phyloP scores from a whole-genome alignment of 108 stramenopile species.

The Parmales sp. region DNA sequence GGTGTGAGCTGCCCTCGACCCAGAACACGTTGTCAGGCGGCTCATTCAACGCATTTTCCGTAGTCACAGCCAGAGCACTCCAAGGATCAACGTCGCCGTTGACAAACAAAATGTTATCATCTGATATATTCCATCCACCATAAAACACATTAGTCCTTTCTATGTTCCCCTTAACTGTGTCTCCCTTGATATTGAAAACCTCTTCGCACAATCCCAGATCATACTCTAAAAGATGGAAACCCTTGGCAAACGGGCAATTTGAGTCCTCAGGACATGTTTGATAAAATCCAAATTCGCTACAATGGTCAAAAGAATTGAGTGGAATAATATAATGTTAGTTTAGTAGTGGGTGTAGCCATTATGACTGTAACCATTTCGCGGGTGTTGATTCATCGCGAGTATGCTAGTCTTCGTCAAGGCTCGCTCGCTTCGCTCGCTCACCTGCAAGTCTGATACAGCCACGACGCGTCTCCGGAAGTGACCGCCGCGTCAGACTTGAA shows the following conservation, averaged over 20 bases:
- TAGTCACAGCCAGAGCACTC: slow-evolving; percentile 47
- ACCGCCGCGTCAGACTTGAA: neutral
- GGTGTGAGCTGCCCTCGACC: slow-evolving; percentile 64
- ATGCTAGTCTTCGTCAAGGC: too few species aligned
- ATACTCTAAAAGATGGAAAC: slow-evolving; percentile 50
- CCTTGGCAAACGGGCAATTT: slow-evolving; percentile 68
- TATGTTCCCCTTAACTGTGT: slow-evolving; percentile 45
- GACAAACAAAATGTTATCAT: slow-evolving; percentile 56
- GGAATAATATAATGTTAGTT: too few species aligned
- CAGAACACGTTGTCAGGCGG: slow-evolving; percentile 20
- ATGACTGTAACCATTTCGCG: too few species aligned
- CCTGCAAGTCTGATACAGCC: slow-evolving; percentile 92
- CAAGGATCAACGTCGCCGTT: slow-evolving; percentile 92
- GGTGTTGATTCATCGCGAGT: too few species aligned
- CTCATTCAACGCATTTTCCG: slow-evolving; percentile 15
- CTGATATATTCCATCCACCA: slow-evolving; percentile 54
- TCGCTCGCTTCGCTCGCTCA: too few species aligned
- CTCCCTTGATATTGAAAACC: slow-evolving; percentile 49
- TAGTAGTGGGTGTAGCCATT: too few species aligned
- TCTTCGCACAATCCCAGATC: slow-evolving; percentile 62
- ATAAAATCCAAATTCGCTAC: slow-evolving; percentile 90
- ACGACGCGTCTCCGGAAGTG: slow-evolving; percentile 39
- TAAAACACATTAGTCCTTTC: slow-evolving; percentile 53
- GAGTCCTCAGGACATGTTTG: slow-evolving; percentile 67
- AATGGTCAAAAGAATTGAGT: too few species aligned